These are phyloP conservation scores for Cryptococcus deneoformans DNA, from an alignment of 1,284 basidiomycete genomes.

Conservation along the genomic window DNA sequence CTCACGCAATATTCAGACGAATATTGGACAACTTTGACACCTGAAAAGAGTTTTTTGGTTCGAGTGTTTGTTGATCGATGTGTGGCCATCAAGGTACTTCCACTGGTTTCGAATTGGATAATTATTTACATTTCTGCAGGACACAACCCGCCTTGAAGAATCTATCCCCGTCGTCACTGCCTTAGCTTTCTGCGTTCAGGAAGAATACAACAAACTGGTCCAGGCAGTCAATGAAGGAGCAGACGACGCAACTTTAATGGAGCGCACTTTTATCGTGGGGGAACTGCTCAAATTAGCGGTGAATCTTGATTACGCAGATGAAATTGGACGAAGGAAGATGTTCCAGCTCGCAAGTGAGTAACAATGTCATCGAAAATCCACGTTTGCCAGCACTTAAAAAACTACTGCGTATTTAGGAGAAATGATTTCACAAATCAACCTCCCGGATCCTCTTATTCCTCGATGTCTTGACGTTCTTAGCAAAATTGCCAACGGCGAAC, in stretches of 20 bases:
- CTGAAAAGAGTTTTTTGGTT: slow-evolving; percentile 78
- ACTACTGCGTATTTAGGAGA: slow-evolving; percentile 55
- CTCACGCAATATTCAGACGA: slow-evolving; percentile 52
- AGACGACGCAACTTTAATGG: slow-evolving; percentile 14
- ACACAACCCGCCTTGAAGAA: slow-evolving; percentile 67
- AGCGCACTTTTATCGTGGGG: slow-evolving; percentile 67
- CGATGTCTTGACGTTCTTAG: slow-evolving; percentile 83
- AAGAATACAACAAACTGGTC: slow-evolving; percentile 69
- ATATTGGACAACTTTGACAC: slow-evolving; percentile 74
- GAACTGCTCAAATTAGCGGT: slow-evolving; percentile 80
- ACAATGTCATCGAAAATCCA: not conserved
- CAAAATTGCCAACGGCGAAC: slow-evolving; percentile 77
- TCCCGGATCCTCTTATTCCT: slow-evolving; percentile 76
- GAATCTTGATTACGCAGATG: slow-evolving; percentile 88
- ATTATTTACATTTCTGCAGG: slow-evolving; percentile 32
- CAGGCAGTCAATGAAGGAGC: slow-evolving; percentile 39
- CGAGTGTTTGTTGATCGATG: slow-evolving; percentile 84
- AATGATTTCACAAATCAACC: slow-evolving; percentile 77
- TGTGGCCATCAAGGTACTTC: slow-evolving; percentile 54
- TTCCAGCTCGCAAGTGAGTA: slow-evolving; percentile 77
- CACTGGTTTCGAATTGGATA: not conserved
- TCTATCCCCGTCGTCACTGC: slow-evolving; percentile 85
- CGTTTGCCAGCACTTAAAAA: not conserved
- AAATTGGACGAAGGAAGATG: slow-evolving; percentile 90
- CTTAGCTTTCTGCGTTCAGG: slow-evolving; percentile 81